These are phyloP conservation scores for Lupinus albus DNA, from an alignment of 306 rosid genomes.

Conservation along the genomic window DNA sequence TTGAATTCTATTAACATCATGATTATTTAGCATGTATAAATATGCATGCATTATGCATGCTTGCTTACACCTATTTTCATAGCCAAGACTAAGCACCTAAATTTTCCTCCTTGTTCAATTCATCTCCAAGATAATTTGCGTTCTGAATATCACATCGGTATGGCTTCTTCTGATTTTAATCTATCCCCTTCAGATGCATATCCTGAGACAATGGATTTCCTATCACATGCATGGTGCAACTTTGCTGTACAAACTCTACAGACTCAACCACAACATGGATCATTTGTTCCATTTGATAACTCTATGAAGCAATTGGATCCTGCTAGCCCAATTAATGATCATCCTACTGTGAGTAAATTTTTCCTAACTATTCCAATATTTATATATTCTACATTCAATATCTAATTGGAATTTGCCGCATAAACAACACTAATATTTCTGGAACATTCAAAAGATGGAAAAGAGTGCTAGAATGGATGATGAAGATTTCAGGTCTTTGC, in stretches of 20 bases:
- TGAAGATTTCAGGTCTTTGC: conserved; percentile 61
- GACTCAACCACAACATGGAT: conserved; percentile 55
- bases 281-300: conserved; percentile 58
- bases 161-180: conserved; percentile 57
- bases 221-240: conserved; percentile 85
- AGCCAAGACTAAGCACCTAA: conserved; percentile 34
- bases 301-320: conserved; percentile 53
- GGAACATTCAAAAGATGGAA: conserved; percentile 49
- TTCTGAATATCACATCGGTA: conserved; percentile 32
- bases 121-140: conserved; percentile 15
- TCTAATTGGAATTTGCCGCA: no score
- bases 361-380: background rate
- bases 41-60: conserved; percentile 54
- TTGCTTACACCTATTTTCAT: conserved; percentile 29
- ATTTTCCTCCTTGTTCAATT: conserved; percentile 29
- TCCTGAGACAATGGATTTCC: conserved; percentile 87
- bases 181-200: conserved; percentile 77
- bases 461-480: conserved; percentile 59
- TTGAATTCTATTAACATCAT: conserved; percentile 38
- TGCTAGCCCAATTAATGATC: conserved; percentile 40
- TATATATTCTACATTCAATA: conserved; percentile 9
- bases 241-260: conserved; percentile 86
- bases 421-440: no score
- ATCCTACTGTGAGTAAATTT: conserved; percentile 50
- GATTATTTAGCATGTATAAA: conserved; percentile 41